phyloP scores from a whole-genome alignment of 306 rosid genomes.

The Acmispon strigosus region DNA sequence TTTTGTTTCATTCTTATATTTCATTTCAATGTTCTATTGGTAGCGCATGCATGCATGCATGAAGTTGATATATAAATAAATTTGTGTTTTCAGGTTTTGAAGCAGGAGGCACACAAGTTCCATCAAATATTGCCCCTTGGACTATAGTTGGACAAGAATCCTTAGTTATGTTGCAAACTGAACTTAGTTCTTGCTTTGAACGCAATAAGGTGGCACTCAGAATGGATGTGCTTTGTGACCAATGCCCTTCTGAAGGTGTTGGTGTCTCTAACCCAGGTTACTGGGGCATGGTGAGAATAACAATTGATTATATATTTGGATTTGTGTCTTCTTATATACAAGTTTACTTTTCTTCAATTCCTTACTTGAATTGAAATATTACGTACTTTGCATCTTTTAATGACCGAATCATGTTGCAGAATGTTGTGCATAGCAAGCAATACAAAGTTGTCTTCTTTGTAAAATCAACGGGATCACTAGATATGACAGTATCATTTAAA shows the following conservation, averaged over 20 bases:
- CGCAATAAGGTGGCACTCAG: slow-evolving; percentile 62
- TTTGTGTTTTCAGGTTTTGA: slow-evolving; percentile 60
- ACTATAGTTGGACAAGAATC: slow-evolving; percentile 55
- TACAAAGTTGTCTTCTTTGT: slow-evolving; percentile 49
- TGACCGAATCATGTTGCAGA: slow-evolving; percentile 34
- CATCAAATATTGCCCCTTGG: slow-evolving; percentile 77
- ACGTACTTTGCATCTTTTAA: background rate
- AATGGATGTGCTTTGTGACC: slow-evolving; percentile 49
- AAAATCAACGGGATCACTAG: slow-evolving; percentile 40
- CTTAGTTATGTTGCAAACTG: slow-evolving; percentile 42
- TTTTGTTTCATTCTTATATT: no score
- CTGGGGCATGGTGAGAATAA: slow-evolving; percentile 68
- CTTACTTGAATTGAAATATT: no score
- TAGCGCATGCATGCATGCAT: no score
- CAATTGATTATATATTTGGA: no score
- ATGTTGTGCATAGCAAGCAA: slow-evolving; percentile 50
- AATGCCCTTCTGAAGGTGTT: slow-evolving; percentile 40
- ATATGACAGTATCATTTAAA: slow-evolving; percentile 45
- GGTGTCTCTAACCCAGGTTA: slow-evolving; percentile 75
- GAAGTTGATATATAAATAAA: background rate
- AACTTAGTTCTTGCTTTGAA: slow-evolving; percentile 57
- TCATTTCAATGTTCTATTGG: no score
- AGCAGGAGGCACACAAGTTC: slow-evolving; percentile 61
- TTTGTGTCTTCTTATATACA: no score
- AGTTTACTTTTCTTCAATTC: no score